Evolutionary conservation across 495 filamentous ascomycete genomes (phyloP).

Genomic region (Hypoxylon fragiforme): DNA sequence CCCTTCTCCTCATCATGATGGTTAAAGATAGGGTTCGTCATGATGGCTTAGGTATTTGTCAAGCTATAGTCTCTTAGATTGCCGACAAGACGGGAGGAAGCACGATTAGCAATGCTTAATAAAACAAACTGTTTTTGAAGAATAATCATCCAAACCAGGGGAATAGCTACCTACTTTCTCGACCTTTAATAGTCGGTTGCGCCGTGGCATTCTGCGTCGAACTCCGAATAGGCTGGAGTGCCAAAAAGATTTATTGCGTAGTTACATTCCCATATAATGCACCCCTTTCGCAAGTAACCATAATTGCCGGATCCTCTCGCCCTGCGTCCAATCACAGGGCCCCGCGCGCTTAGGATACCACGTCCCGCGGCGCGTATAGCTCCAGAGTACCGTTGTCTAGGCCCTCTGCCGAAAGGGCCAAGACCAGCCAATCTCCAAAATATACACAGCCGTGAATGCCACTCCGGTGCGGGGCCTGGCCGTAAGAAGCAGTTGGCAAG

Average conservation of each 20-base stretch:
- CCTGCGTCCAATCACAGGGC: constrained; percentile 10
- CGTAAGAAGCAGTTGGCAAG: constrained; percentile 25
- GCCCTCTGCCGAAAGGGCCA: constrained; percentile 28
- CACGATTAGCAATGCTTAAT: not conserved
- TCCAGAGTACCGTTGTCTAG: constrained; percentile 6
- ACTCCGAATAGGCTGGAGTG: not conserved
- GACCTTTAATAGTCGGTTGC: constrained; percentile 27
- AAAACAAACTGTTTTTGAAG: too few relatives aligned
- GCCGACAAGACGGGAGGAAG: too few relatives aligned
- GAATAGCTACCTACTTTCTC: too few relatives aligned
- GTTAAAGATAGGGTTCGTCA: constrained; percentile 18
- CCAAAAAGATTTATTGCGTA: not conserved
- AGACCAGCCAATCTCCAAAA: constrained; percentile 16
- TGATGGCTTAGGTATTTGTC: constrained; percentile 14
- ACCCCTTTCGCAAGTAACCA: not conserved
- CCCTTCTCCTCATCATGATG: constrained; percentile 45
- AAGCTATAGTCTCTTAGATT: not conserved
- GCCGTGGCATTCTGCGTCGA: too few relatives aligned
- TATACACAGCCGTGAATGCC: constrained; percentile 16
- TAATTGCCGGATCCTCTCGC: constrained; percentile 16
- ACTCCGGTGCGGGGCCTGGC: constrained; percentile 33
- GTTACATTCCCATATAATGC: not conserved
- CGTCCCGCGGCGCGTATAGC: constrained; percentile 3
- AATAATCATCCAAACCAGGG: not conserved
- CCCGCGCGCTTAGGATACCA: constrained; percentile 18